Percentiles rank a stretch among this genome's conserved stretches.
Evolutionary conservation across 2,329 filamentous ascomycete species (phyloP).

Genomic region (Diaporthe longicolla): DNA sequence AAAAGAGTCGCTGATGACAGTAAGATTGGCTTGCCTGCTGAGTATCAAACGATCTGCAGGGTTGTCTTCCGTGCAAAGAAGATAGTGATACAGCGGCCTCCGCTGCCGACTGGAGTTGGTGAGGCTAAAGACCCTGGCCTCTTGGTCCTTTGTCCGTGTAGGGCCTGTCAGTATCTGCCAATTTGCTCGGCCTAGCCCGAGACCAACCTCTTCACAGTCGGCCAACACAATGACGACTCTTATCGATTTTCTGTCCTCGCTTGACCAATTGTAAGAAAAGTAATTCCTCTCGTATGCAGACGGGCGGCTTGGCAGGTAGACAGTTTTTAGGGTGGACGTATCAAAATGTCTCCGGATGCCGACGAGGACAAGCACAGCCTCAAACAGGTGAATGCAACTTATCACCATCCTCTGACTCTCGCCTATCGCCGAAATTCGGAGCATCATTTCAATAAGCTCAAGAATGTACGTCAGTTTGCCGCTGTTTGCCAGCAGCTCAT

Average conservation of each 20-base stretch:
- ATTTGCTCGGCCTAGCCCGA: constrained; percentile 9
- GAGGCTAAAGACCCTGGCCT: constrained; percentile 15
- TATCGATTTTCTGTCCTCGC: not conserved
- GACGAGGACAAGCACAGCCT: constrained; percentile 2
- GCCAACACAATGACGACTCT: constrained; percentile 2
- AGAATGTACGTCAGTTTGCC: not conserved
- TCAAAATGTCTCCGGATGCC: not conserved
- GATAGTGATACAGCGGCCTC: not conserved
- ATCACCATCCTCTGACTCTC: not conserved
- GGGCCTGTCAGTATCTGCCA: constrained; percentile 1
- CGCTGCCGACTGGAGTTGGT: not conserved
- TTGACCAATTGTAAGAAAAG: not conserved
- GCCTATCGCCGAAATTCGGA: not conserved
- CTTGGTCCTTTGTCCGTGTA: not conserved
- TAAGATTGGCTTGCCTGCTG: constrained; percentile 1
- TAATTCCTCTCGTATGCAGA: not conserved
- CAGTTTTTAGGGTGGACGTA: not conserved
- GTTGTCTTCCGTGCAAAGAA: constrained; percentile 2
- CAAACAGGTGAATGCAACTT: not conserved
- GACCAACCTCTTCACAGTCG: not conserved
- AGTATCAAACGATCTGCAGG: not conserved
- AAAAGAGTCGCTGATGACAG: not conserved
- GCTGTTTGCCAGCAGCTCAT: constrained; percentile 2
- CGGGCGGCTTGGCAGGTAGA: constrained; percentile 5
- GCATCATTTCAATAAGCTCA: not conserved